These are phyloP conservation scores for Zhuliangozyma blackwelliae DNA, from an alignment of 1,139 yeast genomes.

Conservation along the genomic window DNA sequence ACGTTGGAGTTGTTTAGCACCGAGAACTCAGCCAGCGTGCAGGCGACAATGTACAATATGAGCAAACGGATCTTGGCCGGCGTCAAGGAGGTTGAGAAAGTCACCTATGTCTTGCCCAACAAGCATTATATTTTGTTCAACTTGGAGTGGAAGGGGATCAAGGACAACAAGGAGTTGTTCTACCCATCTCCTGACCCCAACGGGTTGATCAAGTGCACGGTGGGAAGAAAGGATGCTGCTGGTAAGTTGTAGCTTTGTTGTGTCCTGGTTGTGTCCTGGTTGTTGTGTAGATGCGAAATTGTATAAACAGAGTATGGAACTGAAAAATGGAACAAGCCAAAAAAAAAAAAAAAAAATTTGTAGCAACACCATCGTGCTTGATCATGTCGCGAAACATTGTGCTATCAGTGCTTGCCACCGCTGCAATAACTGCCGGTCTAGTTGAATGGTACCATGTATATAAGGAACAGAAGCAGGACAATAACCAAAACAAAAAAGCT, in stretches of 20 bases:
- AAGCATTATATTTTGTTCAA: conserved; percentile 83
- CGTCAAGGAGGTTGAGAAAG: conserved; percentile 56
- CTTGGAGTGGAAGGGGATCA: conserved; percentile 78
- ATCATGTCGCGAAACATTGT: conserved; percentile 12
- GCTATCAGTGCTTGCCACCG: conserved; percentile 32
- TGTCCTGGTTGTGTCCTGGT: no score
- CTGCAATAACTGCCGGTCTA: conserved; percentile 33
- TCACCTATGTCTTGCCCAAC: conserved; percentile 77
- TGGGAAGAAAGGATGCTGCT: conserved; percentile 49
- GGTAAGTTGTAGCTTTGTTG: conserved; percentile 32
- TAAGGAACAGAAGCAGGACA: conserved; percentile 1
- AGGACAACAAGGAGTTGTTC: conserved; percentile 74
- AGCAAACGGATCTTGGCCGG: conserved; percentile 60
- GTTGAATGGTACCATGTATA: conserved; percentile 39
- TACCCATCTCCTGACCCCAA: conserved; percentile 92
- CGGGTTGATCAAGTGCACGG: conserved; percentile 84
- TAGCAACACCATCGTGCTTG: no score
- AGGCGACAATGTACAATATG: conserved; percentile 96
- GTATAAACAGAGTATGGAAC: not conserved
- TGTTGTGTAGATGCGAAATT: not conserved
- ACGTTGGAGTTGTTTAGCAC: conserved; percentile 77
- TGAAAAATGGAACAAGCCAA: no score
- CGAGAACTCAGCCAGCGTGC: conserved; percentile 87
- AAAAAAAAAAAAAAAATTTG: no score
- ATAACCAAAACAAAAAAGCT: conserved; percentile 8